Evolutionary conservation across 495 filamentous ascomycete species (phyloP).

Genomic region (Penicillium samsonianum): DNA sequence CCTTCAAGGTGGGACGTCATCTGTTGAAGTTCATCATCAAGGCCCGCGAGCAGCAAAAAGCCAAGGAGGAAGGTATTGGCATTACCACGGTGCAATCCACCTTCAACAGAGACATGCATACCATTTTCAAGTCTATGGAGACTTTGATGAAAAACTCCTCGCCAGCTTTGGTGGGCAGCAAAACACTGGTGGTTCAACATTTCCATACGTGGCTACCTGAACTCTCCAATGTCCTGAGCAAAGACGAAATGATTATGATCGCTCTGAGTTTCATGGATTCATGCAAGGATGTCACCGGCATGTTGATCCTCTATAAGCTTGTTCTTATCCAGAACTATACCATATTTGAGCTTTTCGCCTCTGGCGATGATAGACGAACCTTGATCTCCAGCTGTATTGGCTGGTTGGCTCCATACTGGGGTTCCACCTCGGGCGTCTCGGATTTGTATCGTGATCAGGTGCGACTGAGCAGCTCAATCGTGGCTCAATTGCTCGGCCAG

Average conservation of each 20-base stretch:
- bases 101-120: constrained; percentile 80
- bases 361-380: constrained; percentile 68
- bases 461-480: constrained; percentile 84
- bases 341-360: constrained; percentile 73
- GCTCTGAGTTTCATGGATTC: constrained; percentile 93
- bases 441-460: constrained; percentile 93
- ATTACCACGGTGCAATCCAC: constrained; percentile 74
- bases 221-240: constrained; percentile 69
- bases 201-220: constrained; percentile 97
- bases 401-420: constrained; percentile 97
- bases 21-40: constrained; percentile 95
- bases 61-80: constrained; percentile 85
- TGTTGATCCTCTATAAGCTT: constrained; percentile 91
- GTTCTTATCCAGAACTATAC: constrained; percentile 89
- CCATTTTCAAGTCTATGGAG: constrained; percentile 87
- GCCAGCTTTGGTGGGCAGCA: constrained; percentile 84
- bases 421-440: constrained; percentile 66
- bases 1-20: constrained; percentile 92
- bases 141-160: constrained; percentile 83
- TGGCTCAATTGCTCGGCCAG: constrained; percentile 77
- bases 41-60: constrained; percentile 81
- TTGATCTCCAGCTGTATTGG: constrained; percentile 79
- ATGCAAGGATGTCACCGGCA: constrained; percentile 83
- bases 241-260: constrained; percentile 85
- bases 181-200: constrained; percentile 93